Evolutionary conservation across 2,329 filamentous ascomycete genomes (phyloP).

Genomic region (Penicillium sp.): DNA sequence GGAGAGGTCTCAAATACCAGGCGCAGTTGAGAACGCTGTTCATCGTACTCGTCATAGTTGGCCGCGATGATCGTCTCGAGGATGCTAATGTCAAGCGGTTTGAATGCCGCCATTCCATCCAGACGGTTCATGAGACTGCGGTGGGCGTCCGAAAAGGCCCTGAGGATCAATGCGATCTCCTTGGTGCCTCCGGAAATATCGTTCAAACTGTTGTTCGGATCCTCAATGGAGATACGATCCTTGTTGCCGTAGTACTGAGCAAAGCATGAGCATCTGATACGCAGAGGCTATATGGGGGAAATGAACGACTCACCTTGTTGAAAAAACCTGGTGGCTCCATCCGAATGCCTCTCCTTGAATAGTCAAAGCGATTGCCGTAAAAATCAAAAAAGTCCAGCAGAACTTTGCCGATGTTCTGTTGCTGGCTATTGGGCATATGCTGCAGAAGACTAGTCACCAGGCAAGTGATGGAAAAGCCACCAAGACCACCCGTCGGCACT

Average conservation of each 20-base stretch:
- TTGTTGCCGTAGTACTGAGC: constrained; percentile 50
- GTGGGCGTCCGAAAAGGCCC: constrained; percentile 63
- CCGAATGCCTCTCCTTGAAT: constrained; percentile 63
- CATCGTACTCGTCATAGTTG: constrained; percentile 68
- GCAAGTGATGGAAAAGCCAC: constrained; percentile 91
- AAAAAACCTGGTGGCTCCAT: constrained; percentile 70
- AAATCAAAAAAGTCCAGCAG: constrained; percentile 84
- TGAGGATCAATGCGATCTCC: constrained; percentile 61
- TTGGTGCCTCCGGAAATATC: constrained; percentile 85
- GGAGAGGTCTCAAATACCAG: constrained; percentile 45
- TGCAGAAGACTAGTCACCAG: constrained; percentile 85
- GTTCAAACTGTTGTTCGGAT: constrained; percentile 78
- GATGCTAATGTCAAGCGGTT: constrained; percentile 47
- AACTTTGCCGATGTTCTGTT: constrained; percentile 69
- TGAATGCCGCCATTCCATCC: constrained; percentile 18
- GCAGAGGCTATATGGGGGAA: too few relatives aligned
- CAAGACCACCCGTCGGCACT: constrained; percentile 82
- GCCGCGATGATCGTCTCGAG: constrained; percentile 67
- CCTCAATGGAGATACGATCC: constrained; percentile 76
- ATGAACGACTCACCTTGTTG: constrained; percentile 56
- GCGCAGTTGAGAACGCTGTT: constrained; percentile 60
- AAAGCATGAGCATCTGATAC: too few relatives aligned
- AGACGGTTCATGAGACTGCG: constrained; percentile 54
- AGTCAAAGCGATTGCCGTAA: constrained; percentile 78
- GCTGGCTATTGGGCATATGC: constrained; percentile 64